Percentiles rank a stretch among this genome's conserved stretches.
Conservation (phyloP, 2,329 filamentous ascomycete genomes). For the Fusarium coicis region DNA sequence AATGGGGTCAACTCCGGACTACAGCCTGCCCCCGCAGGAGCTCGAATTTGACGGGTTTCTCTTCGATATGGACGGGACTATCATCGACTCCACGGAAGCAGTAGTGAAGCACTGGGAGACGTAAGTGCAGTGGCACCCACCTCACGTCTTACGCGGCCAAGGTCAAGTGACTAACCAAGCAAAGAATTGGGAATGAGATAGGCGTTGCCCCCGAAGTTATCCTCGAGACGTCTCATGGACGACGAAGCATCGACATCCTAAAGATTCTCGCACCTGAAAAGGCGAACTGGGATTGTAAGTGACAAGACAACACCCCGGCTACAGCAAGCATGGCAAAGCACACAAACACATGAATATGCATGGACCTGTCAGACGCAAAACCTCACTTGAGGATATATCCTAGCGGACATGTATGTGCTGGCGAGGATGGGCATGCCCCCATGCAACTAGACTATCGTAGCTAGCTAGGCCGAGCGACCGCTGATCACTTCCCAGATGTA, state of each 20-base stretch:
- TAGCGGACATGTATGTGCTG: background rate
- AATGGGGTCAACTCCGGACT: conserved; percentile 53
- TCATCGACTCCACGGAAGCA: conserved; percentile 83
- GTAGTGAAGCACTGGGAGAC: conserved; percentile 82
- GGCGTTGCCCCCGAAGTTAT: conserved; percentile 87
- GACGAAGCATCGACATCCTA: conserved; percentile 87
- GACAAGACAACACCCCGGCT: background rate
- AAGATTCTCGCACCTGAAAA: conserved; percentile 82
- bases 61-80: conserved; percentile 84
- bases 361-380: background rate
- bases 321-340: background rate
- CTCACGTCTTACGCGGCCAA: background rate
- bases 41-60: conserved; percentile 67
- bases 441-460: background rate
- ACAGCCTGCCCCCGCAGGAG: conserved; percentile 56
- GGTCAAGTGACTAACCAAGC: background rate
- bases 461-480: conserved; percentile 7
- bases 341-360: background rate
- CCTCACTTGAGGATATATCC: conserved; percentile 5
- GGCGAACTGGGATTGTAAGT: conserved; percentile 93
- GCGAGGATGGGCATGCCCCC: background rate
- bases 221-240: conserved; percentile 89
- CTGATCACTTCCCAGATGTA: conserved; percentile 68
- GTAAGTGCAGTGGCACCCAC: conserved; percentile 54
- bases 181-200: conserved; percentile 82